Base-by-base conservation (phyloP, 225 moss, liverwort and hornwort species). In the Marchantia paleacea region DNA sequence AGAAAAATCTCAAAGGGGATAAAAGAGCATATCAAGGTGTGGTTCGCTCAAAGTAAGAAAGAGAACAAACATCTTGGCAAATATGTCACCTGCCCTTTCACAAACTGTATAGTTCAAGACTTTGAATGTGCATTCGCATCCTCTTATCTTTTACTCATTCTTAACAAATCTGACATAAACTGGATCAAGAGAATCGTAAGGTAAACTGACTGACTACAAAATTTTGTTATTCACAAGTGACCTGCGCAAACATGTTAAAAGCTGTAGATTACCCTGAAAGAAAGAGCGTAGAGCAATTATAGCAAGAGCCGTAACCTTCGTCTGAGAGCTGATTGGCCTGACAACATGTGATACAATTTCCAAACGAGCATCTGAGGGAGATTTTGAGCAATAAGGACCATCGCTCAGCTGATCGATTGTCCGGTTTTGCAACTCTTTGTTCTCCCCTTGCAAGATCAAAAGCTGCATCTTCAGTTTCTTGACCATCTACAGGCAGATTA, bases 391-490 rank as follows among this genome's bases (percentile, higher is more conserved):
- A 13, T 84, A 66, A 47, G 26, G 50, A 48, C n/a, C 77, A 12
- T 68, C 82, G 52, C 81, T 84, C 13, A 76, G 77, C 24, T 82
- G 82, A 12, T 68, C 82, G 52, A 81, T 84, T 10, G 73, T 75
- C 24, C 82, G 82, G 24, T 80, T 79, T 24, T 81, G 87, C 67
- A 88, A 76, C 72, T 78, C 84, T 24, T 86, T 79, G 78, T 90
- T 91, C 69, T 89, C 89, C 73, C 88, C 79, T 75, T 83, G 89
- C 49, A 92, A 87, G 61, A 81, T 87, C 52, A 76, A 82, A 51
- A 90, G 11, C 52, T 91, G 76, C 79, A 87, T 87, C 79, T 82
- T 85, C 79, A 90, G 73, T 49, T 91, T 87, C 77, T 89, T 90
- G 18, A 80, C 67, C 66, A 86, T 90, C 91, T 93, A 82, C 84